Base-by-base conservation (phyloP, 2,329 filamentous ascomycete species). In the Curvularia eragrostidis region DNA sequence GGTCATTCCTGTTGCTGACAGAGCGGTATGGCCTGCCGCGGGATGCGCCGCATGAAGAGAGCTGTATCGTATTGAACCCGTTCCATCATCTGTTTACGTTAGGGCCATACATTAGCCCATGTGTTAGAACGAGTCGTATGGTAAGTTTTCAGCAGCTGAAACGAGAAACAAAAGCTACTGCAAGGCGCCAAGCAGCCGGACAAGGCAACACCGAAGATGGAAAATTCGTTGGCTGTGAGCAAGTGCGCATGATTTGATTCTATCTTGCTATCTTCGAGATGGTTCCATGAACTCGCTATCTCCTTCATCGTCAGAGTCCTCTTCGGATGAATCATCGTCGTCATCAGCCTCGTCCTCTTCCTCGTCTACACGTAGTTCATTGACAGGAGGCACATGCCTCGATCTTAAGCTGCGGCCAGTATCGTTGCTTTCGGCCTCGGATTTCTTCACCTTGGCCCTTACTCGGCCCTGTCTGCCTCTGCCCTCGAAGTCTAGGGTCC, bases 401-500 rank as follows among this genome's bases (percentile, higher is more conserved):
- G 47, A 34, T 19, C 36, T 52, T 39, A 41, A 54, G 63, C 61
- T 52, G 68, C 62, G 64, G 9, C 64, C 58, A 24, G 64, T 50
- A 52, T 34, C 30, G 21, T 15, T 34, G 36, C 73, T 69, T 39
- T 70, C 68, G 26, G 28, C 12, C 8, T 62, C 59, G 1, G 62
- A 30, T 49, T 60, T 71, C 66, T 73, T 79, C 2, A 81, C 75
- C 58, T 78, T 81, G 3, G 79, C 66, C 43, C 72, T 70, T 15
- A 77, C 74, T 19, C 78, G 67, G 0, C 75, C 76, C 74, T 79
- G 80, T 26, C 75, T 75, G 0, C 77, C 78, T 44, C 71, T 73
- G 0, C 73, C 75, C 8, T 75, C 69, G 52, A 82, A 81, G 52
- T 78, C 75, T 46, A 82, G 57, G 34, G 60, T 72, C 80, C 80